Percentiles rank a stretch among this genome's conserved stretches.
These are phyloP conservation scores for Sporobolomyces pararoseus DNA, from an alignment of 768 basidiomycete species.

Conservation along the genomic window DNA sequence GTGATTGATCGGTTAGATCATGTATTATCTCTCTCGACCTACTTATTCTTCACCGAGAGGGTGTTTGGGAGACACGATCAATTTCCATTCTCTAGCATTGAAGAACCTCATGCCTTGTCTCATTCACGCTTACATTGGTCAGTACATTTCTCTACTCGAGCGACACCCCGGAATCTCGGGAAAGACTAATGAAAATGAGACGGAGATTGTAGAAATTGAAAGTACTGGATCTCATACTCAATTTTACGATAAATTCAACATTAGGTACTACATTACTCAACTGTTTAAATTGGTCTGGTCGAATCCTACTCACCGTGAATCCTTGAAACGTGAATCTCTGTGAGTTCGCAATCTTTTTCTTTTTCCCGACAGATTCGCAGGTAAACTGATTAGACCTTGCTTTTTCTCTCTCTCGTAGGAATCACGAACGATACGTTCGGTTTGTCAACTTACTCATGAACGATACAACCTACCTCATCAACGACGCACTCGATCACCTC, in stretches of 20 bases:
- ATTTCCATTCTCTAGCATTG: slow-evolving; percentile 76
- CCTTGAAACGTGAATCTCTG: slow-evolving; percentile 74
- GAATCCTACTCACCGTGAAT: slow-evolving; percentile 80
- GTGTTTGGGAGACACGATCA: slow-evolving; percentile 75
- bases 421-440: slow-evolving; percentile 87
- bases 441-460: slow-evolving; percentile 98
- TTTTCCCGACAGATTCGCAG: neutral
- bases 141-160: slow-evolving; percentile 44
- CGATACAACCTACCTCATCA: slow-evolving; percentile 96
- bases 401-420: slow-evolving; percentile 52
- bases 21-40: slow-evolving; percentile 66
- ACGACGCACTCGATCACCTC: slow-evolving; percentile 86
- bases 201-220: slow-evolving; percentile 99
- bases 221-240: slow-evolving; percentile 95
- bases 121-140: slow-evolving; percentile 92
- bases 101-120: slow-evolving; percentile 84
- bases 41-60: slow-evolving; percentile 64
- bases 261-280: slow-evolving; percentile 59
- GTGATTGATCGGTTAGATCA: slow-evolving; percentile 54
- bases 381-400: neutral
- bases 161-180: too few relatives aligned
- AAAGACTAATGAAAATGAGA: too few relatives aligned
- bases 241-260: slow-evolving; percentile 89
- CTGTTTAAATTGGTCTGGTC: slow-evolving; percentile 88
- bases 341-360: slow-evolving; percentile 51